phyloP scores from a whole-genome alignment of 129 eudicot genomes.

The Lactuca saligna region DNA sequence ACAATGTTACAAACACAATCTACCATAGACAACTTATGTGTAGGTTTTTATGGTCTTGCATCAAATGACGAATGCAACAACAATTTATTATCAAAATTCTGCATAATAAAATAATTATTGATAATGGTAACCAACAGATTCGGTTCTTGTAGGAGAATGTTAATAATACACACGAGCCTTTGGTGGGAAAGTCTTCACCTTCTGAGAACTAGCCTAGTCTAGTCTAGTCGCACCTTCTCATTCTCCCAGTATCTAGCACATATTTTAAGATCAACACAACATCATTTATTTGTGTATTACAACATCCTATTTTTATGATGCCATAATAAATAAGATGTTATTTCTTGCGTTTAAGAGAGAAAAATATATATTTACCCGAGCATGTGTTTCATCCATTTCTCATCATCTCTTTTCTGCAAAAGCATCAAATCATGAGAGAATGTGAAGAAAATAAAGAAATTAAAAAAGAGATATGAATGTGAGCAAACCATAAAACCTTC shows the following conservation, averaged over 20 bases:
- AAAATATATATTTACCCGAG: constrained; percentile 56
- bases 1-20: not conserved
- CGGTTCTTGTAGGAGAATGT: not conserved
- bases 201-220: constrained; percentile 95
- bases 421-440: not conserved
- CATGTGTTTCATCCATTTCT: constrained; percentile 93
- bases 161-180: constrained; percentile 82
- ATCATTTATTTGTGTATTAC: too few relatives aligned
- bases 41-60: not conserved
- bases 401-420: constrained; percentile 91
- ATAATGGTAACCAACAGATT: constrained; percentile 9
- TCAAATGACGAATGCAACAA: not conserved
- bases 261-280: constrained; percentile 4
- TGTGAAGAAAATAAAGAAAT: not conserved
- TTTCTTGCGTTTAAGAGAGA: too few relatives aligned
- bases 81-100: not conserved
- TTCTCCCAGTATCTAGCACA: constrained; percentile 88
- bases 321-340: too few relatives aligned
- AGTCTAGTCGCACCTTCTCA: constrained; percentile 80
- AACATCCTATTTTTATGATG: too few relatives aligned
- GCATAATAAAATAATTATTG: not conserved
- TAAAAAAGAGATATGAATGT: not conserved
- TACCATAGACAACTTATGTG: not conserved
- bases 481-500: constrained; percentile 88
- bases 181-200: constrained; percentile 88